Percentiles rank a stretch among this genome's conserved stretches.
Conservation (phyloP, 2,329 filamentous ascomycete species). For the Phaeosphaeriaceae sp. region DNA sequence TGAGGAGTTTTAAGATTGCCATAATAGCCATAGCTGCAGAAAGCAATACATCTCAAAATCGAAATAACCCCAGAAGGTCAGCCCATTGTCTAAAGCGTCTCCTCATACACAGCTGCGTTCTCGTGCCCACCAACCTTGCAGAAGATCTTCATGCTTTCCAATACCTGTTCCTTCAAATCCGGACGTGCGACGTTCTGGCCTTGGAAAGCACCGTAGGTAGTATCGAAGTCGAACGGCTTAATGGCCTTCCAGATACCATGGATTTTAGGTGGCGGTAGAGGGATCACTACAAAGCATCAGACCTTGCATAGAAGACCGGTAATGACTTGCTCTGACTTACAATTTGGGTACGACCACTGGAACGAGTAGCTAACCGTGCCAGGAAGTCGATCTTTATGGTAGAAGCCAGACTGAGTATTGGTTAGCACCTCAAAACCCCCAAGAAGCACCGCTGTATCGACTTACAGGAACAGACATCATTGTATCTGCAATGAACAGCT, state of each 20-base stretch:
- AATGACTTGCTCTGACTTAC: conserved; percentile 47
- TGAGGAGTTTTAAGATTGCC: conserved; percentile 7
- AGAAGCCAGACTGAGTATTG: conserved; percentile 34
- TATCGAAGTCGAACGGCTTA: conserved; percentile 66
- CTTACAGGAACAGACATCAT: conserved; percentile 71
- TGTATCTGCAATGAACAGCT: conserved; percentile 78
- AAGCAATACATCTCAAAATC: neutral
- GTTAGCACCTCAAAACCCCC: conserved; percentile 6
- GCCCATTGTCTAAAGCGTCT: conserved; percentile 23
- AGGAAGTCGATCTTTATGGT: conserved; percentile 49
- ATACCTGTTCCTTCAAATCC: conserved; percentile 67
- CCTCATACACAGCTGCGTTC: conserved; percentile 49
- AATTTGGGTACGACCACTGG: conserved; percentile 68
- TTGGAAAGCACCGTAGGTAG: conserved; percentile 72
- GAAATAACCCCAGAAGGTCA: neutral
- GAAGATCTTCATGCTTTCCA: conserved; percentile 81
- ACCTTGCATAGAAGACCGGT: conserved; percentile 59
- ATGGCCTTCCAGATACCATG: conserved; percentile 74
- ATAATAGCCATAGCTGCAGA: conserved; percentile 11
- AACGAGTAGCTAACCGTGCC: conserved; percentile 67
- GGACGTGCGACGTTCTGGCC: conserved; percentile 65
- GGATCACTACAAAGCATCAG: conserved; percentile 58
- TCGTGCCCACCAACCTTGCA: conserved; percentile 60
- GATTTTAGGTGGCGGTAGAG: conserved; percentile 69
- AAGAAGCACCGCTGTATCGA: conserved; percentile 1